Evolutionary conservation across 805 yeast genomes (phyloP).

Genomic region (Saturnispora zaruensis): DNA sequence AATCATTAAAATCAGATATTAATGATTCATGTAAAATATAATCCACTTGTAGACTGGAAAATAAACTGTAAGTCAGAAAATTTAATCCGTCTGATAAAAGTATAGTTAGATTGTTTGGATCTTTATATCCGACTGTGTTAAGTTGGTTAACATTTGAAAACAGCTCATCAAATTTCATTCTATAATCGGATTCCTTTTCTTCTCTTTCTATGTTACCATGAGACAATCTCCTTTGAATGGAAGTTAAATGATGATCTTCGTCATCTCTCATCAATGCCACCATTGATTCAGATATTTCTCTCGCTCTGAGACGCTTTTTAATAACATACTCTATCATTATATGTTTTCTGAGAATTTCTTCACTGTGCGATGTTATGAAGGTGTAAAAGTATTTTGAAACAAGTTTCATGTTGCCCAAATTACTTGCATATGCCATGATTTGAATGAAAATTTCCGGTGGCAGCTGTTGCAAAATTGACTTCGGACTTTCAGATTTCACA

Average conservation of each 20-base stretch:
- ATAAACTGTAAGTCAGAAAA: background rate
- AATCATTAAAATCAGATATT: conserved; percentile 1
- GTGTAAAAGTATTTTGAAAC: conserved; percentile 9
- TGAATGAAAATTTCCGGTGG: conserved; percentile 14
- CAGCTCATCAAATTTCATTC: conserved; percentile 1
- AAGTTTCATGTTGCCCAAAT: conserved; percentile 7
- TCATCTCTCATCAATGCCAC: conserved; percentile 8
- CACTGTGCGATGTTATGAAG: conserved; percentile 10
- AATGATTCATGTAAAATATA: conserved; percentile 9
- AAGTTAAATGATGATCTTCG: conserved; percentile 10
- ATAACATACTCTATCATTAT: conserved; percentile 8
- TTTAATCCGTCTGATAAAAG: conserved; percentile 4
- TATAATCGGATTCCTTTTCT: background rate
- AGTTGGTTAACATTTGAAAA: background rate
- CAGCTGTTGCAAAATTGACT: conserved; percentile 2
- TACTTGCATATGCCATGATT: conserved; percentile 11
- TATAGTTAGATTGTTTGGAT: conserved; percentile 7
- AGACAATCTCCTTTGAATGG: conserved; percentile 8
- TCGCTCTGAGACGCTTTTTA: conserved; percentile 1
- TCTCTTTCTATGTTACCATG: background rate
- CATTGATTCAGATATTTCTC: background rate
- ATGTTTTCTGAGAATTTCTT: conserved; percentile 1
- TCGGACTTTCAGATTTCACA: background rate
- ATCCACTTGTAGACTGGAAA: conserved; percentile 7
- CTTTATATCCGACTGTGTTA: conserved; percentile 8